These are phyloP conservation scores for Komagataella populi DNA, from an alignment of 805 yeast genomes.

Conservation along the genomic window DNA sequence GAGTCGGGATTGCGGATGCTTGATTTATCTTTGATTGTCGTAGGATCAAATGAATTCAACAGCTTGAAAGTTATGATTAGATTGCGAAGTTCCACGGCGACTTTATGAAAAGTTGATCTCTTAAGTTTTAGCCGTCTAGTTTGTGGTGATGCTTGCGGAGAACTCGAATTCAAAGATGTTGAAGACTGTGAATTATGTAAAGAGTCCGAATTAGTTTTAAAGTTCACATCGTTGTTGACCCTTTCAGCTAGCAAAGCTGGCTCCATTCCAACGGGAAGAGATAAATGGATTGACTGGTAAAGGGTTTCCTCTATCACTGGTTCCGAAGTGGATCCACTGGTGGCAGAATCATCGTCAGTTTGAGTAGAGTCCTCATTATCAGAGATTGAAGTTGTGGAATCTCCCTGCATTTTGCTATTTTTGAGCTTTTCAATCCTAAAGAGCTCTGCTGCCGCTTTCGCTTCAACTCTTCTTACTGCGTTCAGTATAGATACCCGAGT, in stretches of 20 bases:
- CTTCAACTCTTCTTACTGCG: conserved; percentile 54
- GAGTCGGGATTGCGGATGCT: not conserved
- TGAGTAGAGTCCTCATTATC: conserved; percentile 6
- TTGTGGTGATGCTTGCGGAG: conserved; percentile 1
- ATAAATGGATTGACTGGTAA: conserved; percentile 70
- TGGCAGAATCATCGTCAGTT: conserved; percentile 10
- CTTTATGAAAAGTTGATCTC: conserved; percentile 51
- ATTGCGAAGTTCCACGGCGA: conserved; percentile 40
- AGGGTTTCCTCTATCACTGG: conserved; percentile 43
- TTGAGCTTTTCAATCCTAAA: not conserved
- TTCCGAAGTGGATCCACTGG: conserved; percentile 3
- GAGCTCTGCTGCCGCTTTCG: conserved; percentile 21
- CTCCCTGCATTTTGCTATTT: not conserved
- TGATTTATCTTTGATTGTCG: conserved; percentile 9
- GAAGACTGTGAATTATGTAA: not conserved
- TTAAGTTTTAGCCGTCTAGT: conserved; percentile 38
- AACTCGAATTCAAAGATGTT: not conserved
- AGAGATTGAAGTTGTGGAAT: not conserved
- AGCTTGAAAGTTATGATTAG: conserved; percentile 32
- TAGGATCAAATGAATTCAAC: conserved; percentile 11
- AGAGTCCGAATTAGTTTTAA: not conserved
- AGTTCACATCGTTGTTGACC: conserved; percentile 34
- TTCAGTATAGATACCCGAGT: conserved; percentile 54
- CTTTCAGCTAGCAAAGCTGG: conserved; percentile 31
- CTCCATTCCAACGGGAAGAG: conserved; percentile 34